A percentile compares a stretch with the other conserved stretches of the same genome.
Conservation (phyloP, 805 yeast species). For the Blastobotrys attinorum region DNA sequence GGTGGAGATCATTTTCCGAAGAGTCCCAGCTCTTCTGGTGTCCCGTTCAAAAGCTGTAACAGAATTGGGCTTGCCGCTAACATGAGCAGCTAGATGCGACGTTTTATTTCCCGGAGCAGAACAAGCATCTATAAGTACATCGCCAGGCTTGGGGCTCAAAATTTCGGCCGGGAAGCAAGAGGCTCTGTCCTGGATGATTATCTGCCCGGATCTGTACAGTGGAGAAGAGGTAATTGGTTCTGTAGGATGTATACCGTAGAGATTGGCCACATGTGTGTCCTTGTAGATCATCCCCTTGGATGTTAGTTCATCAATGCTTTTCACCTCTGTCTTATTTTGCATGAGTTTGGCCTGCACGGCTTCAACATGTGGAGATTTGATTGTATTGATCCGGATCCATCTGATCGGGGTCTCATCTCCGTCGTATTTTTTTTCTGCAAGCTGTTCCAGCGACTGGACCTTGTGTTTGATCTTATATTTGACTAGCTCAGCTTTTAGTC, state of each 20-base stretch:
- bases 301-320: slow-evolving; percentile 36
- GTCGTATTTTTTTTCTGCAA: slow-evolving; percentile 29
- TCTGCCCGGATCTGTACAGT: slow-evolving; percentile 63
- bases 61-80: slow-evolving; percentile 30
- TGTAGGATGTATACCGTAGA: slow-evolving; percentile 76
- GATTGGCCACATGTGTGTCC: slow-evolving; percentile 65
- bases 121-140: slow-evolving; percentile 78
- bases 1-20: slow-evolving; percentile 66
- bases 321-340: slow-evolving; percentile 37
- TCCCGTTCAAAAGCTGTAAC: slow-evolving; percentile 89
- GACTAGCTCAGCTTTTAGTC: slow-evolving; percentile 74
- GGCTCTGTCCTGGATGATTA: slow-evolving; percentile 92
- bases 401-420: slow-evolving; percentile 33
- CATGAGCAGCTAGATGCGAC: slow-evolving; percentile 73
- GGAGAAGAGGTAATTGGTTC: slow-evolving; percentile 61
- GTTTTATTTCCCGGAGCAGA: slow-evolving; percentile 99
- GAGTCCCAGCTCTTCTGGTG: slow-evolving; percentile 54
- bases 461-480: slow-evolving; percentile 68
- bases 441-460: slow-evolving; percentile 47
- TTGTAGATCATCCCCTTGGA: slow-evolving; percentile 43
- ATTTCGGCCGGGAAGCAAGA: slow-evolving; percentile 94
- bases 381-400: slow-evolving; percentile 52
- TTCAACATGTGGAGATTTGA: slow-evolving; percentile 37
- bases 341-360: slow-evolving; percentile 31
- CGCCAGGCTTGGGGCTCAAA: slow-evolving; percentile 53